Evolutionary conservation across 768 basidiomycete genomes (phyloP), one percentile per base, ranked within the genome.

Genomic region (Lepiota brunneoincarnata): DNA sequence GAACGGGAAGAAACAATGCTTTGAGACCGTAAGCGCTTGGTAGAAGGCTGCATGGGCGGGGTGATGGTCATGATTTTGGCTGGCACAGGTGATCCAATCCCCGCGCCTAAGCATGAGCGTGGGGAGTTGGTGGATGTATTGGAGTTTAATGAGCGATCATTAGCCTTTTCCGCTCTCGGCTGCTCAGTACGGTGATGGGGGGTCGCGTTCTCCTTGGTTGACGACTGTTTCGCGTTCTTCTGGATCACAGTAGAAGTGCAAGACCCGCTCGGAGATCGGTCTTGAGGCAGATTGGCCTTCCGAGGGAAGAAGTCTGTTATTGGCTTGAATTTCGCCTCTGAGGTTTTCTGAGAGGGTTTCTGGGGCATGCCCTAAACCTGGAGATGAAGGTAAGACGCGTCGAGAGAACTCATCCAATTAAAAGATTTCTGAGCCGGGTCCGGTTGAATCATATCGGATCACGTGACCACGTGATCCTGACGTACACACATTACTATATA

Each of bases 231-330:
- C 18, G 51, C 36, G 41, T 37, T 26, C 51, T 24, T 41, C 21
- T 41, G 50, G n/a, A 6, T 21, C 26, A 20, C 50, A 20, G 15
- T 14, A 42, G n/a, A 20, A 6, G 26, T 28, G 18, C 18, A 28
- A 34, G 31, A 39, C 24, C 20, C 45, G 14, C 31, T 34, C 23
- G 31, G 20, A n/a, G 17, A 34, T 23, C 35, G 17, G 21, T 23
- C 42, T 24, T 53, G 51, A 6, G 46, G 41, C 17, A 48, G 34
- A 18, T 31, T 24, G 6, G 38, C 20, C 34, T 54, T 54, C 20
- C 45, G 15, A 21, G 53, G 28, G 46, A 54, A 54, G 35, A 54
- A 54, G n/a, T 54, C 53, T 5, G 53, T 54, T 26, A 54, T 54
- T 18, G 47, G 53, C 38, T 54, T 54, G 26, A 24, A 9, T 38